These are phyloP conservation scores for Wickerhamomyces tratensis DNA, from an alignment of 805 yeast species.

Conservation along the genomic window DNA sequence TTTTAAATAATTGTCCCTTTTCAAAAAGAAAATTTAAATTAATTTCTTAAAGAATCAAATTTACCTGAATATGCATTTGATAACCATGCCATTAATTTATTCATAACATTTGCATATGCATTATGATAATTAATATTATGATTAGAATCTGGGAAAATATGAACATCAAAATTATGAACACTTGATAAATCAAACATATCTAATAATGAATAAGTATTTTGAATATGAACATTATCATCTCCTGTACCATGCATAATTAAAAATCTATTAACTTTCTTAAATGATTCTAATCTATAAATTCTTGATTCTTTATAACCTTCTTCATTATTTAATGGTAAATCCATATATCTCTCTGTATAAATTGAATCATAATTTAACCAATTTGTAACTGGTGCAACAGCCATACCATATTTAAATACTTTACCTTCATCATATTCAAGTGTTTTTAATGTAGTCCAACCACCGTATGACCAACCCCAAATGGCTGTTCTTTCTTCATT, in stretches of 20 bases:
- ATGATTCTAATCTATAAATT: conserved; percentile 29
- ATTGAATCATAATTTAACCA: conserved; percentile 72
- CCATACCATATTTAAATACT: conserved; percentile 64
- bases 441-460: conserved; percentile 66
- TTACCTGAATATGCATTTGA: conserved; percentile 41
- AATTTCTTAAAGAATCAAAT: conserved; percentile 11
- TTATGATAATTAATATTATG: conserved; percentile 76
- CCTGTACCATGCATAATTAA: conserved; percentile 75
- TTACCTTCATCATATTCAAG: conserved; percentile 56
- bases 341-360: conserved; percentile 74
- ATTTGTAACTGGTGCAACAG: conserved; percentile 81
- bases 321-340: conserved; percentile 37
- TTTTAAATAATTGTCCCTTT: no score
- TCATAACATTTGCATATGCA: conserved; percentile 66
- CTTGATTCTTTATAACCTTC: conserved; percentile 39
- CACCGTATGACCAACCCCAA: conserved; percentile 92
- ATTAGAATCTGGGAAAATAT: conserved; percentile 87
- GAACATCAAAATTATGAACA: conserved; percentile 77
- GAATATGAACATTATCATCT: conserved; percentile 78
- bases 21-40: background rate
- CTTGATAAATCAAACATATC: conserved; percentile 43
- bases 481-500: conserved; percentile 50
- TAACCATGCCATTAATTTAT: conserved; percentile 64
- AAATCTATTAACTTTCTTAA: conserved; percentile 43
- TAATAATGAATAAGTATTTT: conserved; percentile 52